Evolutionary conservation across 2,329 filamentous ascomycete genomes (phyloP).

Genomic region (Penicillium sp.): DNA sequence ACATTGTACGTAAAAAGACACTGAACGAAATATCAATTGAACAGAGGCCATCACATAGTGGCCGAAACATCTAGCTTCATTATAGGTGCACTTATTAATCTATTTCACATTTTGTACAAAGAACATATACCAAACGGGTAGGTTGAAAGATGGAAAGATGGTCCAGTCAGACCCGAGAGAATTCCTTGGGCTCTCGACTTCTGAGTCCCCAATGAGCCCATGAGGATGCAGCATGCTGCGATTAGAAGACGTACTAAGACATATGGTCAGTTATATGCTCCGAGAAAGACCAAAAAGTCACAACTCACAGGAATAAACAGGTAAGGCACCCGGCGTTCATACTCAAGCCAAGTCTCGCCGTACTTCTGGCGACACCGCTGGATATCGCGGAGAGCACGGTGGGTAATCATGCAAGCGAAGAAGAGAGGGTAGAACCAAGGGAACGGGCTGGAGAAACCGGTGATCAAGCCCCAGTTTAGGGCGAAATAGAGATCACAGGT

Average conservation of each 20-base stretch:
- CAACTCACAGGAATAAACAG: slow-evolving; percentile 69
- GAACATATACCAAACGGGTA: neutral
- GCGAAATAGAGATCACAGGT: slow-evolving; percentile 77
- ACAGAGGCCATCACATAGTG: neutral
- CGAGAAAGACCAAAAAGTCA: no score
- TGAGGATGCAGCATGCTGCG: slow-evolving; percentile 1
- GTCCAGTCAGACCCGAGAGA: neutral
- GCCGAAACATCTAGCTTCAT: neutral
- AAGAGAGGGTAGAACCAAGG: slow-evolving; percentile 88
- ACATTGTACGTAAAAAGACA: neutral
- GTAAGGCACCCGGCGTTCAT: slow-evolving; percentile 74
- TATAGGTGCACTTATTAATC: slow-evolving; percentile 3
- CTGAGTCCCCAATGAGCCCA: neutral
- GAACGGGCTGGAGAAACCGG: slow-evolving; percentile 74
- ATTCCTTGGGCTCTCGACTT: neutral
- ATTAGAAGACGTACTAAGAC: slow-evolving; percentile 35
- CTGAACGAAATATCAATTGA: neutral
- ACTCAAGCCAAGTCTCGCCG: slow-evolving; percentile 76
- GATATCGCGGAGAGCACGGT: slow-evolving; percentile 72
- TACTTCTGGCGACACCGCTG: slow-evolving; percentile 73
- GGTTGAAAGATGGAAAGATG: neutral
- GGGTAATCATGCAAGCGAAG: slow-evolving; percentile 74
- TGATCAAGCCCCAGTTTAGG: slow-evolving; percentile 73
- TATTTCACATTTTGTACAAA: slow-evolving; percentile 10
- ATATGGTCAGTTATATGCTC: slow-evolving; percentile 2